phyloP scores from a whole-genome alignment of 208 protist genomes.

The Leishmania major region DNA sequence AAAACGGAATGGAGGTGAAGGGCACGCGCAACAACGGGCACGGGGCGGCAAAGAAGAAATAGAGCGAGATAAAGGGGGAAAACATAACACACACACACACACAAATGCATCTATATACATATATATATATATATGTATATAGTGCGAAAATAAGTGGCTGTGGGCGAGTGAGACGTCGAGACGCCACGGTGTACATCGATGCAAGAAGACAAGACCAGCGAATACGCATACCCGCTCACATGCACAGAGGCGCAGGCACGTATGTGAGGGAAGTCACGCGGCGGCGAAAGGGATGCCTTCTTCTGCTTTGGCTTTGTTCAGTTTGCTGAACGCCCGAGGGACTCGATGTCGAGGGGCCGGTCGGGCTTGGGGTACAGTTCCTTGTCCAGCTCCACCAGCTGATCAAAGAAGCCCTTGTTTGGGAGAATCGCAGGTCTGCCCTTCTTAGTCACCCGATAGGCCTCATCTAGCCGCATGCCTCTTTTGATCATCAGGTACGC shows the following conservation, averaged over 20 bases:
- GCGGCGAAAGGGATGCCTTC: background rate
- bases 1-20: background rate
- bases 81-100: background rate
- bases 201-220: background rate
- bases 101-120: no score
- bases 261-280: background rate
- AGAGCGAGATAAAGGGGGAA: background rate
- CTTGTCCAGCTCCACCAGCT: constrained; percentile 70
- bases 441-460: constrained; percentile 72
- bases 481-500: constrained; percentile 88
- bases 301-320: background rate
- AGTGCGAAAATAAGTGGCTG: no score
- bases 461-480: constrained; percentile 88
- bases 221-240: background rate
- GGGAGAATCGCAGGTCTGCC: constrained; percentile 81
- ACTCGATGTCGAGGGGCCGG: constrained; percentile 56
- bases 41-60: background rate
- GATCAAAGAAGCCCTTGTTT: constrained; percentile 85
- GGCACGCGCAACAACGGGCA: background rate
- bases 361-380: constrained; percentile 55
- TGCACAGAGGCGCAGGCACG: background rate
- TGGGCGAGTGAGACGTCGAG: background rate
- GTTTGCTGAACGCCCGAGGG: constrained; percentile 42
- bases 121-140: no score
- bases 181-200: background rate